Percentiles rank a stretch among this genome's conserved stretches.
Evolutionary conservation across 73 alveolate species (phyloP).

Genomic region (Uronychia binucleata): DNA sequence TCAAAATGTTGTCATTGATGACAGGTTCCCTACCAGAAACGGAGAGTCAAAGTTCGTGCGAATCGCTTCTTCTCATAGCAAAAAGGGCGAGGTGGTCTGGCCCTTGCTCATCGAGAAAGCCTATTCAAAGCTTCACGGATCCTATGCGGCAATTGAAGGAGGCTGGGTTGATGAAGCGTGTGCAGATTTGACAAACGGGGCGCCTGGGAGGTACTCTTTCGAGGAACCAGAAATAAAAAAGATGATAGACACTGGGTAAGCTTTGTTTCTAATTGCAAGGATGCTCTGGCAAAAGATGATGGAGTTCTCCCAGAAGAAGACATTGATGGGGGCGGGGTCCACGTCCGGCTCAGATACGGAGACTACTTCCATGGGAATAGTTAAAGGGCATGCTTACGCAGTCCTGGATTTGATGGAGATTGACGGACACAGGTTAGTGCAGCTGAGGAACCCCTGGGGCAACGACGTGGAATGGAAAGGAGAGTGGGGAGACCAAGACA

Average conservation of each 20-base stretch:
- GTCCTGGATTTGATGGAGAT: conserved; percentile 74
- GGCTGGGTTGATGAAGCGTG: conserved; percentile 75
- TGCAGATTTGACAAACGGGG: conserved; percentile 74
- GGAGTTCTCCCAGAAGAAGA: not conserved
- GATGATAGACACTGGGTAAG: conserved; percentile 26
- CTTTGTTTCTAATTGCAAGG: not conserved
- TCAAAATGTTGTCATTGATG: conserved; percentile 36
- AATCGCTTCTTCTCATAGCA: not conserved
- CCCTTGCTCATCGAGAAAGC: conserved; percentile 73
- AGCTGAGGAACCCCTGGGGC: conserved; percentile 97
- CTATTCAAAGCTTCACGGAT: conserved; percentile 76
- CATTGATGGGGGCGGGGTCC: conserved; percentile 56
- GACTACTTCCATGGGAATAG: conserved; percentile 64
- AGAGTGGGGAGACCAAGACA: conserved; percentile 58
- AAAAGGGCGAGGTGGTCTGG: conserved; percentile 49
- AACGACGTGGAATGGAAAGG: conserved; percentile 66
- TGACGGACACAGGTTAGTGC: conserved; percentile 75
- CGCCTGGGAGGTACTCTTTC: conserved; percentile 34
- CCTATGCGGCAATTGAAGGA: conserved; percentile 65
- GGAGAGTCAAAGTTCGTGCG: conserved; percentile 17
- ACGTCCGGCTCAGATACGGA: conserved; percentile 43
- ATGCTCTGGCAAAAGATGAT: conserved; percentile 45
- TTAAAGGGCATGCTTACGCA: conserved; percentile 92
- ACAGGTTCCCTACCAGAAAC: conserved; percentile 43
- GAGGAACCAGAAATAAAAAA: conserved; percentile 15